Percentiles rank a stretch among this genome's conserved stretches.
Conservation (phyloP, 148 eudicot genomes). For the Heliamphora exappendiculata region DNA sequence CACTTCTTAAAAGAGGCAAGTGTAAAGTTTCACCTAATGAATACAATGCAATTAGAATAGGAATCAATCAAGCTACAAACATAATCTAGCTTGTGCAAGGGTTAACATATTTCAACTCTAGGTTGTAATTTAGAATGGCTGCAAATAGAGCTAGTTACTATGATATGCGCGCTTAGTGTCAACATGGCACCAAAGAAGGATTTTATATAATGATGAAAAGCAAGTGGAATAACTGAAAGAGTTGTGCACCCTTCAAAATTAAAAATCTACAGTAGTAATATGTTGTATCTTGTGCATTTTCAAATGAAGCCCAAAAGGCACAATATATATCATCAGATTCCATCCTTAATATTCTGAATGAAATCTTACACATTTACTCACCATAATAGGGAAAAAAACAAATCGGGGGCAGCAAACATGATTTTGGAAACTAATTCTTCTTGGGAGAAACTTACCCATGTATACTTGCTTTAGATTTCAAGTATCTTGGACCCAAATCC, state of each 20-base stretch:
- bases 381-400: neutral
- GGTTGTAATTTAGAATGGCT: neutral
- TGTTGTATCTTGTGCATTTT: neutral
- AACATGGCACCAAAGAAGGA: neutral
- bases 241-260: neutral
- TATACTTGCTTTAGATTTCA: conserved; percentile 7
- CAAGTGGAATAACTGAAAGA: neutral
- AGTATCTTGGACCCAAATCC: conserved; percentile 67
- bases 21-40: neutral
- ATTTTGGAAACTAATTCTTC: neutral
- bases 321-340: neutral
- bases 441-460: neutral
- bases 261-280: neutral
- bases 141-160: neutral
- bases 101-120: neutral
- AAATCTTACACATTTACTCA: neutral
- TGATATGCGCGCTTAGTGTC: neutral
- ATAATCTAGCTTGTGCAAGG: neutral
- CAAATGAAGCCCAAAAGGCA: neutral
- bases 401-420: neutral
- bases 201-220: neutral
- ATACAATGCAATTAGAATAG: neutral
- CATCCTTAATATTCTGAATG: neutral
- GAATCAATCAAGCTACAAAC: neutral
- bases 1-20: neutral